A percentile compares a stretch with the other conserved stretches of the same genome.
Conservation (phyloP, 345 rosid species). For the Eucalyptus sp. region DNA sequence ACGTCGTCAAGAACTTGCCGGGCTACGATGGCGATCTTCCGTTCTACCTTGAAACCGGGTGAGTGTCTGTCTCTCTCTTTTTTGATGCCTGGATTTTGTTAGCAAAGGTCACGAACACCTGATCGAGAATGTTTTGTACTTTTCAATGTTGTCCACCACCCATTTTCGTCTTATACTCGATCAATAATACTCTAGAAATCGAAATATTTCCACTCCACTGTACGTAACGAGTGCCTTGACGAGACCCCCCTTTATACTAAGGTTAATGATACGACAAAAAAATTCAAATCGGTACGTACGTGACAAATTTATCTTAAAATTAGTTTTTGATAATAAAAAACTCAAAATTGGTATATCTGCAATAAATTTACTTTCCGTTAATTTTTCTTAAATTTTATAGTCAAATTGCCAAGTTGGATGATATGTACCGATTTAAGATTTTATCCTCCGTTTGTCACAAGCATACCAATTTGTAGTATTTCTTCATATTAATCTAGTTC, state of each 20-base stretch:
- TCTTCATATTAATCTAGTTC: no score
- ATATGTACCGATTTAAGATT: rapidly evolving
- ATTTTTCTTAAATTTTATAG: rapidly evolving
- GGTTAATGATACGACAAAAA: no score
- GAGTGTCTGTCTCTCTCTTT: not conserved
- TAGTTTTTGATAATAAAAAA: rapidly evolving
- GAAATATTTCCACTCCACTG: not conserved
- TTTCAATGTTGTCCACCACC: no score
- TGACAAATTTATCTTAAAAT: rapidly evolving
- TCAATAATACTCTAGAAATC: not conserved
- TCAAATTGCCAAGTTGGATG: rapidly evolving
- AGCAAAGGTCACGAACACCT: not conserved
- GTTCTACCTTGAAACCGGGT: not conserved
- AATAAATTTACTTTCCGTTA: rapidly evolving
- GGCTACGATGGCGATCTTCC: not conserved
- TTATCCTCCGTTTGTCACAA: rapidly evolving
- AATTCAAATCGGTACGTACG: rapidly evolving
- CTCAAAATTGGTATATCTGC: rapidly evolving
- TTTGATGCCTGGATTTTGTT: not conserved
- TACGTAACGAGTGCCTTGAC: not conserved
- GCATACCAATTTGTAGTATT: rapidly evolving
- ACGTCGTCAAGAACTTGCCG: not conserved
- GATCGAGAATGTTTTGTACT: no score
- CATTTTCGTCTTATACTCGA: not conserved
- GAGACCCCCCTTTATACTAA: not conserved